Conservation (phyloP, 2,329 filamentous ascomycete genomes). For the Cryphonectria naterciae region DNA sequence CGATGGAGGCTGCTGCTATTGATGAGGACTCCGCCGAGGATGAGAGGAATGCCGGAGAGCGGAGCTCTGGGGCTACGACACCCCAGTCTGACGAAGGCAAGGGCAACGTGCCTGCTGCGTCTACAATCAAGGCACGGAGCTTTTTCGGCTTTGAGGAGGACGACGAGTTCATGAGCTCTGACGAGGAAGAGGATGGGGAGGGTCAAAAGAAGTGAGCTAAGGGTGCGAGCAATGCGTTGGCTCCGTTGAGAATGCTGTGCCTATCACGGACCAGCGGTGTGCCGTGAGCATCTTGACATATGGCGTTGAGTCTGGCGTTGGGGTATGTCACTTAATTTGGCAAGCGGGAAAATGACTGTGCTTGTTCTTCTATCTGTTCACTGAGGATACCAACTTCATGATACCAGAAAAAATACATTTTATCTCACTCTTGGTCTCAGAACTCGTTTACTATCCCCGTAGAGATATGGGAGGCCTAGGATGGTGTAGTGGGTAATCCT, state of each 20-base stretch:
- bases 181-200: constrained; percentile 63
- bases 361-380: background rate
- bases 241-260: background rate
- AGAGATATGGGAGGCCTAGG: background rate
- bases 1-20: constrained; percentile 38
- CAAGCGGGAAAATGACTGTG: background rate
- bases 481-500: background rate
- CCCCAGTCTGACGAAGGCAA: constrained; percentile 49
- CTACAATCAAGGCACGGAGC: constrained; percentile 45
- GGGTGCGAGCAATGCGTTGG: background rate
- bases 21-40: constrained; percentile 41
- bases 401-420: background rate
- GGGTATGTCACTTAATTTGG: background rate
- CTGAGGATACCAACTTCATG: background rate
- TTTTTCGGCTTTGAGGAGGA: constrained; percentile 83
- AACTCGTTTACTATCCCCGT: background rate
- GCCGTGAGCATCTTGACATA: background rate
- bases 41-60: constrained; percentile 44
- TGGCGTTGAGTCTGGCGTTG: background rate
- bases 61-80: constrained; percentile 53
- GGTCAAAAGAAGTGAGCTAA: constrained; percentile 34
- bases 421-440: background rate
- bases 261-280: background rate
- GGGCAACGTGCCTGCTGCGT: constrained; percentile 32
- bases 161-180: constrained; percentile 73